phyloP scores from a whole-genome alignment of 2,329 filamentous ascomycete species.

The Pseudovirgaria hyperparasitica region DNA sequence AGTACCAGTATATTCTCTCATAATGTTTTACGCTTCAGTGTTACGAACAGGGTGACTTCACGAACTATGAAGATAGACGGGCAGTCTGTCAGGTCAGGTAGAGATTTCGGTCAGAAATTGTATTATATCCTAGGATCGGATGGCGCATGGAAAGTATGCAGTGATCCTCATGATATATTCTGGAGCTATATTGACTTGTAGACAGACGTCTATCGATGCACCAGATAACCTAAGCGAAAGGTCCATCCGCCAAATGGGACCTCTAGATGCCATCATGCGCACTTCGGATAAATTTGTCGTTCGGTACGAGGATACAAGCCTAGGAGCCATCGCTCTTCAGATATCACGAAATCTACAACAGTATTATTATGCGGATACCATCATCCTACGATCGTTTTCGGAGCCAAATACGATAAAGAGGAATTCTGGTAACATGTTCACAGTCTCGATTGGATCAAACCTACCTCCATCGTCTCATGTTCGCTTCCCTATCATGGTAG shows the following conservation, averaged over 20 bases:
- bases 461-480: constrained; percentile 9
- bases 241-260: constrained; percentile 32
- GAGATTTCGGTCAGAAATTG: no score
- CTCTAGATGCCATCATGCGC: constrained; percentile 41
- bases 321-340: constrained; percentile 34
- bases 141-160: constrained; percentile 7
- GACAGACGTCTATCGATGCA: constrained; percentile 1
- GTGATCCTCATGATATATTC: not conserved
- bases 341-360: constrained; percentile 45
- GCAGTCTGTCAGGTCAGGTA: constrained; percentile 1
- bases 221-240: not conserved
- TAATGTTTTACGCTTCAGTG: no score
- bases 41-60: not conserved
- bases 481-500: constrained; percentile 20
- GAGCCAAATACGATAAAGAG: not conserved
- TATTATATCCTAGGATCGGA: no score
- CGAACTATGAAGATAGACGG: not conserved
- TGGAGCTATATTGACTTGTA: constrained; percentile 1
- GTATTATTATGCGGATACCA: constrained; percentile 42
- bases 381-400: constrained; percentile 17
- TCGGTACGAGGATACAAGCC: constrained; percentile 16
- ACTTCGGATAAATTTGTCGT: constrained; percentile 34
- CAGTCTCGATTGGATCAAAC: constrained; percentile 17
- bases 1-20: no score
- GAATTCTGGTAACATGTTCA: constrained; percentile 34